These are phyloP conservation scores for Myrmaecium sp. DNA, from an alignment of 2,329 filamentous ascomycete species.

Conservation along the genomic window DNA sequence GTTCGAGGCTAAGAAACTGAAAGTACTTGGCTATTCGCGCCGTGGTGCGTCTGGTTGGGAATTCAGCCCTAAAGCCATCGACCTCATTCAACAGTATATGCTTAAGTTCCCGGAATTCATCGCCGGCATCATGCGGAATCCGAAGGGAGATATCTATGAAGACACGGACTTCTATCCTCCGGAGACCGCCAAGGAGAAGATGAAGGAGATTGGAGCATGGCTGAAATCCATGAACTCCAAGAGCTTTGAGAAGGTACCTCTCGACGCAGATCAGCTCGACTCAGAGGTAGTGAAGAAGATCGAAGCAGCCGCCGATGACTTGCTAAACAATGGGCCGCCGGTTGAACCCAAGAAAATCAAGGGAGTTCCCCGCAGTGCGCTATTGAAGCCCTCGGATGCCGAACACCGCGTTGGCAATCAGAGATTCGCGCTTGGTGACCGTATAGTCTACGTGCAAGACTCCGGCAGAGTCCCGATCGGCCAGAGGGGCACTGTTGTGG, in stretches of 20 bases:
- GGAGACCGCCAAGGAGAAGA: constrained; percentile 54
- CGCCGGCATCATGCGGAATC: constrained; percentile 68
- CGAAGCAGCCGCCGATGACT: constrained; percentile 55
- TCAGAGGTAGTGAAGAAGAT: constrained; percentile 73
- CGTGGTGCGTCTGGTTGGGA: constrained; percentile 84
- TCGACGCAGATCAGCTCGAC: constrained; percentile 92
- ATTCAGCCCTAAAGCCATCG: constrained; percentile 71
- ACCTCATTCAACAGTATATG: constrained; percentile 78
- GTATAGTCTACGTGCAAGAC: constrained; percentile 81
- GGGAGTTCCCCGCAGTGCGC: constrained; percentile 67
- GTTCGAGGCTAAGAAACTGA: constrained; percentile 87
- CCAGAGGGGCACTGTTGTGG: constrained; percentile 81
- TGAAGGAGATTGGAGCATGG: constrained; percentile 91
- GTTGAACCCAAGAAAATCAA: constrained; percentile 52
- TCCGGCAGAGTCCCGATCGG: constrained; percentile 91
- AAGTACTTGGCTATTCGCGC: constrained; percentile 88
- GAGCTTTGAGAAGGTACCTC: constrained; percentile 84
- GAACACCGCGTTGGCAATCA: constrained; percentile 83
- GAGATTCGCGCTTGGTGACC: constrained; percentile 67
- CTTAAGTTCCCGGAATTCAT: constrained; percentile 90
- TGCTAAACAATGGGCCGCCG: constrained; percentile 34
- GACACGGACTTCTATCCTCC: constrained; percentile 76
- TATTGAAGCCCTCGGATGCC: constrained; percentile 90
- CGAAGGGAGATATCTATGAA: constrained; percentile 65
- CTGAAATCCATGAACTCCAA: constrained; percentile 81